phyloP scores from a whole-genome alignment of 179 eudicot genomes.

The Corrigiola litoralis region DNA sequence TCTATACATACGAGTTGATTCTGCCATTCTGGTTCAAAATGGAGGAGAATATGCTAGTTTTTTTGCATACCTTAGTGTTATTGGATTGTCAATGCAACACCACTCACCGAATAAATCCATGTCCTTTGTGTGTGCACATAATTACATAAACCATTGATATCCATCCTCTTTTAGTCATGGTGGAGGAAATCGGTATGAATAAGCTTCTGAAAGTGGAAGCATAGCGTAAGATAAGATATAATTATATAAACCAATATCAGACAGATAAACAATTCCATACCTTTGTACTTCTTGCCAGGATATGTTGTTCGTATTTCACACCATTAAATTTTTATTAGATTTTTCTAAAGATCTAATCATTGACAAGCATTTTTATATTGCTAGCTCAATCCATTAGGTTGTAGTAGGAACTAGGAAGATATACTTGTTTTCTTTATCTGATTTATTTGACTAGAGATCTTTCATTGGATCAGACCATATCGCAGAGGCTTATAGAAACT shows the following conservation, averaged over 20 bases:
- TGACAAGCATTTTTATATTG: slow-evolving; percentile 2
- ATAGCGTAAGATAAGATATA: neutral
- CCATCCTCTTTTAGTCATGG: too few relatives aligned
- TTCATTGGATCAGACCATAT: slow-evolving; percentile 29
- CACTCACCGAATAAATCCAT: too few relatives aligned
- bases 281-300: neutral
- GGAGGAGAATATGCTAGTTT: too few relatives aligned
- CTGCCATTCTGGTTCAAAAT: too few relatives aligned
- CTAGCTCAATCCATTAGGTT: slow-evolving; percentile 1
- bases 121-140: too few relatives aligned
- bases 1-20: too few relatives aligned
- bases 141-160: too few relatives aligned
- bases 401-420: neutral
- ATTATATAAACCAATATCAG: neutral
- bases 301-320: neutral
- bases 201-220: too few relatives aligned
- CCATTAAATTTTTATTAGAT: slow-evolving; percentile 13
- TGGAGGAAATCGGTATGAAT: too few relatives aligned
- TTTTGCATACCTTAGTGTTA: too few relatives aligned
- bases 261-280: too few relatives aligned
- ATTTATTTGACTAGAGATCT: slow-evolving; percentile 2
- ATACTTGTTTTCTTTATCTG: slow-evolving; percentile 5
- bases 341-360: neutral
- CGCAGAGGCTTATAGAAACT: slow-evolving; percentile 24
- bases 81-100: too few relatives aligned